Base-by-base conservation (phyloP, 768 basidiomycete genomes). In the Cystofilobasidium bisporidii region DNA sequence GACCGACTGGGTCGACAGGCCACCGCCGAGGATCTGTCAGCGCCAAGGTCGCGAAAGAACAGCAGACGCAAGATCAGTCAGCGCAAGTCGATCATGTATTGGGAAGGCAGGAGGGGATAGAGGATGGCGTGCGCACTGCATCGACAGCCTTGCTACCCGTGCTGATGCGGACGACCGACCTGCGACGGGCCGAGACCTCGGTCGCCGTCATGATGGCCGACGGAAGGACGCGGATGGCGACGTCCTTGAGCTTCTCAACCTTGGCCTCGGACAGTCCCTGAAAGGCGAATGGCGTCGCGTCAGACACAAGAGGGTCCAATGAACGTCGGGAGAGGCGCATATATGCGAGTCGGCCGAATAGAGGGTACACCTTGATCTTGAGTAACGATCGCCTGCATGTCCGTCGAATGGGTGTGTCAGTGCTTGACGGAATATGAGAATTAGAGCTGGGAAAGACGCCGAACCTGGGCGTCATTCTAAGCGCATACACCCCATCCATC, bases 231-330 rank as follows among this genome's bases (percentile, higher is more conserved):
- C 40, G 36, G 9, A 47, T 17, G 17, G 56, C 56, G 14, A 65
- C 64, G 2, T 63, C 67, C 56, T 69, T 69, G 45, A 69, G 50
- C 55, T 69, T 69, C 47, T 69, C 68, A 32, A 69, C 63, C 43
- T 69, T 69, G 15, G 68, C 68, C n/a, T 69, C 68, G 10, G 68
- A 69, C 12, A 69, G 63, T 38, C 68, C 68, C 59, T 69, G 43
- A 3, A 22, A 33, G 30, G 15, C 18, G 20, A n/a, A 20, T 22
- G 32, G 20, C 2, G 18, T 36, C 10, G 28, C 22, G n/a, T n/a
- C 28, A 60, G 58, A 6, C 40, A 41, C 40, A 41, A 61, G 32
- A 28, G 1, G 26, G 24, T 26, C 28, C n/a, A 24, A 57, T 9
- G 41, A 40, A 22, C 2, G 20, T 36, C 14, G 26, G 33, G 22